phyloP scores from a whole-genome alignment of 176 grass and related monocot species.

The Zoysia pacifica region DNA sequence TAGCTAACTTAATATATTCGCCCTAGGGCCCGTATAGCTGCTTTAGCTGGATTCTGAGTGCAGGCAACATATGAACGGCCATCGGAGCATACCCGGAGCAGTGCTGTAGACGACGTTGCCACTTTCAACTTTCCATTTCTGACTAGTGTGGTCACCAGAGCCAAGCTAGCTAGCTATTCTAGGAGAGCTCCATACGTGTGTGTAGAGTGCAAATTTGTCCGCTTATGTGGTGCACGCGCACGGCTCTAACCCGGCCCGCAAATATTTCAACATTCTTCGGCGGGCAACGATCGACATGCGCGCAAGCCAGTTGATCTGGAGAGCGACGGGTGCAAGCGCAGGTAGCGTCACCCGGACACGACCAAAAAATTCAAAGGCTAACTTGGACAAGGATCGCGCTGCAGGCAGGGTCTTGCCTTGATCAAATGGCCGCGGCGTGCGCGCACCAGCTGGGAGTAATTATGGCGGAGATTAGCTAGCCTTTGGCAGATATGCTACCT shows the following conservation, averaged over 20 bases:
- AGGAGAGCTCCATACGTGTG: background rate
- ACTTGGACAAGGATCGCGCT: constrained; percentile 34
- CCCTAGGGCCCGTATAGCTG: too few relatives aligned
- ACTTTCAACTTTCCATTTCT: background rate
- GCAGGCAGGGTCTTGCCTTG: constrained; percentile 1
- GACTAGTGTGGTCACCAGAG: background rate
- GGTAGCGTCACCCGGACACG: constrained; percentile 23
- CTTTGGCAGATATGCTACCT: constrained; percentile 45
- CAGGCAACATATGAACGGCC: background rate
- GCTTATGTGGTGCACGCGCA: constrained; percentile 19
- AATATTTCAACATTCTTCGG: constrained; percentile 47
- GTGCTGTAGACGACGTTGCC: background rate
- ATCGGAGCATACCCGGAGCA: too few relatives aligned
- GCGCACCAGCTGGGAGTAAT: constrained; percentile 31
- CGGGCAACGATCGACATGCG: background rate
- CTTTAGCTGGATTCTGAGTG: background rate
- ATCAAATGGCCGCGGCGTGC: constrained; percentile 17
- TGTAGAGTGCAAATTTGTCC: constrained; percentile 25
- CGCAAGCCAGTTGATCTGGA: constrained; percentile 27
- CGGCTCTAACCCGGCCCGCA: background rate
- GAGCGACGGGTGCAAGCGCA: constrained; percentile 50
- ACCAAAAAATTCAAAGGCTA: constrained; percentile 21
- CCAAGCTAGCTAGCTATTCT: background rate
- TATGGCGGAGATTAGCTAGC: constrained; percentile 32
- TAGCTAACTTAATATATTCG: too few relatives aligned